Evolutionary conservation across 257 asterid species (phyloP).

Genomic region (Voacanga thouarsii): DNA sequence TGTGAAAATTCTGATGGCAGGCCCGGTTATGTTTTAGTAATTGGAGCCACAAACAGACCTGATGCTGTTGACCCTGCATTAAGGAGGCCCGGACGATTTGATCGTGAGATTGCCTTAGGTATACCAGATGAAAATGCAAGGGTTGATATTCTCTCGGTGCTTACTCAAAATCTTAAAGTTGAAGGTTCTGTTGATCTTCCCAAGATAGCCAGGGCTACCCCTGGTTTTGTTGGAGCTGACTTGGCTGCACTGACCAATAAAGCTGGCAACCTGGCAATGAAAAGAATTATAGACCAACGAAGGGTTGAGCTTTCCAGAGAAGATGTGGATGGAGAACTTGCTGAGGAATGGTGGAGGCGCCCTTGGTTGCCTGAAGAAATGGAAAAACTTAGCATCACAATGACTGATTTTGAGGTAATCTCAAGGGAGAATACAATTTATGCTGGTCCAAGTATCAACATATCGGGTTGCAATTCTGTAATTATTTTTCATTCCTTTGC

Average conservation of each 20-base stretch:
- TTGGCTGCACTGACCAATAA: slow-evolving; percentile 63
- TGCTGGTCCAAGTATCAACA: not conserved
- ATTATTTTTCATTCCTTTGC: not conserved
- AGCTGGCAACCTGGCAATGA: slow-evolving; percentile 86
- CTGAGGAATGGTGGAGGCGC: slow-evolving; percentile 65
- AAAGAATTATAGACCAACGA: slow-evolving; percentile 60
- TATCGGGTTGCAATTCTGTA: not conserved
- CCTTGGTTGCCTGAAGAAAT: slow-evolving; percentile 69
- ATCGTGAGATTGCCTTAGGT: slow-evolving; percentile 69
- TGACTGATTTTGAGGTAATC: slow-evolving; percentile 87
- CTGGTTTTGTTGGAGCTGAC: slow-evolving; percentile 96
- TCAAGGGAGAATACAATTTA: not conserved
- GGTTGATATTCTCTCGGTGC: slow-evolving; percentile 60
- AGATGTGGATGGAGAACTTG: slow-evolving; percentile 22
- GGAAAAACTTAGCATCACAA: slow-evolving; percentile 51
- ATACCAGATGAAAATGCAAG: slow-evolving; percentile 81
- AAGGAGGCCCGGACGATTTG: slow-evolving; percentile 96
- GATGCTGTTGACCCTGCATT: slow-evolving; percentile 83
- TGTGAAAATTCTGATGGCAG: slow-evolving; percentile 32
- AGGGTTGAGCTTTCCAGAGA: slow-evolving; percentile 35
- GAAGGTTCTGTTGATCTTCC: slow-evolving; percentile 78
- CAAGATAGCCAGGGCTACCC: slow-evolving; percentile 74
- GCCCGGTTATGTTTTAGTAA: slow-evolving; percentile 72
- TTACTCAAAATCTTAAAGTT: slow-evolving; percentile 56
- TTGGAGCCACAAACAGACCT: slow-evolving; percentile 91